Conservation (phyloP, 768 basidiomycete genomes). For the Daedaleopsis nitida region DNA sequence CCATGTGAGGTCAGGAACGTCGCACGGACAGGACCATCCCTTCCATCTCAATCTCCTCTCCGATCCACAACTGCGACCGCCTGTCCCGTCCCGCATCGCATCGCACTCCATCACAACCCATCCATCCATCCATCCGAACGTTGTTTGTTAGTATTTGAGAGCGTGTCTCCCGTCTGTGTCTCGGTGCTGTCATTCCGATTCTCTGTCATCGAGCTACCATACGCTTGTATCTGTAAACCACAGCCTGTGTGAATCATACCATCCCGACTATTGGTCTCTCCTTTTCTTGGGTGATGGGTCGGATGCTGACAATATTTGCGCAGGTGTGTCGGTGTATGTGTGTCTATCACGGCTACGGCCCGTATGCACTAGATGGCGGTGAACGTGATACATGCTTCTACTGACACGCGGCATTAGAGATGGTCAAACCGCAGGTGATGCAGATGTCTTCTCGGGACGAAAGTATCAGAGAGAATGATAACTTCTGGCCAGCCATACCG, state of each 20-base stretch:
- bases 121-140: not conserved
- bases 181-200: constrained; percentile 13
- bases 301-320: not conserved
- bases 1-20: constrained; percentile 36
- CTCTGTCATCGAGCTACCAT: constrained; percentile 28
- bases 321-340: no score
- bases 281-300: not conserved
- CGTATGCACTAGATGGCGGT: no score
- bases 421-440: no score
- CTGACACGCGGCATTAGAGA: no score
- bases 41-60: not conserved
- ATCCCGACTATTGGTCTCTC: constrained; percentile 12
- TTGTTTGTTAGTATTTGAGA: not conserved
- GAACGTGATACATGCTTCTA: no score
- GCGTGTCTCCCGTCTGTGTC: constrained; percentile 1
- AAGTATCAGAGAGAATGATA: no score
- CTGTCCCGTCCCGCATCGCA: no score
- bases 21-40: constrained; percentile 14
- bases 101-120: not conserved
- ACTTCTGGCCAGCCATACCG: no score
- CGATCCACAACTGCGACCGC: no score
- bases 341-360: no score
- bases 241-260: constrained; percentile 27
- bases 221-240: constrained; percentile 36
- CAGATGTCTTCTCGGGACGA: no score